Conservation (phyloP, 176 grass and related monocot species). For the Eragrostis nindensis region DNA sequence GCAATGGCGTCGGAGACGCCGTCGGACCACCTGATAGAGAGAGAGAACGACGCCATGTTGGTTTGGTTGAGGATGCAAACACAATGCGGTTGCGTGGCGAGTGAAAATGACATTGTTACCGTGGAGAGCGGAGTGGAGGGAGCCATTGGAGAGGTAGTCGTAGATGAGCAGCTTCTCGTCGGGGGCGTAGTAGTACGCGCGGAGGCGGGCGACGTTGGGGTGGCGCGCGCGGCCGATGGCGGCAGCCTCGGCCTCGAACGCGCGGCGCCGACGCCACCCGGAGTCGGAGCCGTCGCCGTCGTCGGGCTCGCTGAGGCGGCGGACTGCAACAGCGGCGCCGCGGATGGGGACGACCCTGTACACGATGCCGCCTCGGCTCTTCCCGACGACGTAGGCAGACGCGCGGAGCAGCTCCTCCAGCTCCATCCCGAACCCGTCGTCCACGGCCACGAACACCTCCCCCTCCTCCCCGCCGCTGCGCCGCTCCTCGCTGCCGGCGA, state of each 20-base stretch:
- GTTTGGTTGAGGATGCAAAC: constrained; percentile 2
- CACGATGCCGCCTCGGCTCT: constrained; percentile 90
- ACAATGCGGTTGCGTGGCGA: background rate
- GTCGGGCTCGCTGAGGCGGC: constrained; percentile 88
- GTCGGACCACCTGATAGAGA: constrained; percentile 65
- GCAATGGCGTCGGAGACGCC: constrained; percentile 60
- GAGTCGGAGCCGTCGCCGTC: constrained; percentile 45
- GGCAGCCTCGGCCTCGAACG: constrained; percentile 77
- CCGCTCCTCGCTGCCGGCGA: constrained; percentile 57
- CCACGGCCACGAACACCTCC: constrained; percentile 85
- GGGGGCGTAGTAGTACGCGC: constrained; percentile 94
- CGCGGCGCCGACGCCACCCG: constrained; percentile 73
- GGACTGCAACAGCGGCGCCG: constrained; percentile 67
- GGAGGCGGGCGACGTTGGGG: constrained; percentile 83
- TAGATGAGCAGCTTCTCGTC: constrained; percentile 99
- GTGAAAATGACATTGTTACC: constrained; percentile 38
- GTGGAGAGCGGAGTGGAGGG: constrained; percentile 90
- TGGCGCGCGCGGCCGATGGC: constrained; percentile 77
- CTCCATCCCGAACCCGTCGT: constrained; percentile 88
- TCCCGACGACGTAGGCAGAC: constrained; percentile 87
- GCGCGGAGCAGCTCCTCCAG: constrained; percentile 95
- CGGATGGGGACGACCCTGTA: constrained; percentile 75
- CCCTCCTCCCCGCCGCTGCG: constrained; percentile 59
- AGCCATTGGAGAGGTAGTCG: constrained; percentile 87
- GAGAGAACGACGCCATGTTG: background rate